Conservation (phyloP, 2,329 filamentous ascomycete species). For the Ophiostoma ips region DNA sequence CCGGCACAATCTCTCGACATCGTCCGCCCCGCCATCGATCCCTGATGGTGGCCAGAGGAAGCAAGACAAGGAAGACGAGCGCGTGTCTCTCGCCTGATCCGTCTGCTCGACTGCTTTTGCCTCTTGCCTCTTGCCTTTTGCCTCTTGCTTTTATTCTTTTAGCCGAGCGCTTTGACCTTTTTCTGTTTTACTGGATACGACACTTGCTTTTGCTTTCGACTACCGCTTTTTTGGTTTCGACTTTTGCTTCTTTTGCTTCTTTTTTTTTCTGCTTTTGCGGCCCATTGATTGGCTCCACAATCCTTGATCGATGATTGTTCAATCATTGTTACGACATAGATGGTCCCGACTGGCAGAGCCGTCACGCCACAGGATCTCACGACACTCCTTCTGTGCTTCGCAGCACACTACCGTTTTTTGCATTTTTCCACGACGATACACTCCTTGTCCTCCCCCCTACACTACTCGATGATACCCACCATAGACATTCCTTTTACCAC, state of each 20-base stretch:
- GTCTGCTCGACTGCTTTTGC: background rate
- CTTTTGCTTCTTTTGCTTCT: conserved; percentile 12
- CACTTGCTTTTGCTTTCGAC: conserved; percentile 7
- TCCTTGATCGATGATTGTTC: conserved; percentile 4
- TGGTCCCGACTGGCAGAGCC: conserved; percentile 9
- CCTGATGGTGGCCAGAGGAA: conserved; percentile 22
- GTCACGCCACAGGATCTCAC: conserved; percentile 21
- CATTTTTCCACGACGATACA: background rate
- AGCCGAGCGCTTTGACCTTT: background rate
- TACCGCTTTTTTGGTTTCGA: conserved; percentile 10
- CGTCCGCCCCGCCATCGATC: conserved; percentile 21
- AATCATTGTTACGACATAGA: conserved; percentile 2
- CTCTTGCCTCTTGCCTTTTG: background rate
- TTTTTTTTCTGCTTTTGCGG: conserved; percentile 14
- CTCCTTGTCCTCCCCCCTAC: background rate
- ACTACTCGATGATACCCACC: conserved; percentile 26
- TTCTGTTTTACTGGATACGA: conserved; percentile 8
- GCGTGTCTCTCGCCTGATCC: background rate
- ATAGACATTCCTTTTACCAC: conserved; percentile 30
- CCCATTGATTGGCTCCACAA: conserved; percentile 9
- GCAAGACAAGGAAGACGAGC: conserved; percentile 11
- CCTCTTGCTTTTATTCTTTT: background rate
- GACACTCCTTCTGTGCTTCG: conserved; percentile 15
- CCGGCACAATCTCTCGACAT: conserved; percentile 25
- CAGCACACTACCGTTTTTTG: background rate